Percentiles rank a stretch among this genome's conserved stretches.
Evolutionary conservation across 306 rosid species (phyloP).

Genomic region (Cicer arietinum): DNA sequence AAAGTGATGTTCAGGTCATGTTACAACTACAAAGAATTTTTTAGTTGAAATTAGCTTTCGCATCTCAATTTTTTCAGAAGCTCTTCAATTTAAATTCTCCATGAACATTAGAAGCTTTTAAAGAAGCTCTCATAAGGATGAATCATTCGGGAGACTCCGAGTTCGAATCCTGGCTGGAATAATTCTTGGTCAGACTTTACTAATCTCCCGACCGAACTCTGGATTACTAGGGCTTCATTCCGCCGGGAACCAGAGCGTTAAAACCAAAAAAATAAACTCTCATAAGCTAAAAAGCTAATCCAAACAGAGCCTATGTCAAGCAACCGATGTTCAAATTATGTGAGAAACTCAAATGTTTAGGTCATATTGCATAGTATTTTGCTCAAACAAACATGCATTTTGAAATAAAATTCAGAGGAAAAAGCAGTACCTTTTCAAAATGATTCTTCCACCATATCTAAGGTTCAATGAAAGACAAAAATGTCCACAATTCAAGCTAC

Average conservation of each 20-base stretch:
- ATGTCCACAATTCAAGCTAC: slow-evolving; percentile 36
- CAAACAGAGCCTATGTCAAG: not conserved
- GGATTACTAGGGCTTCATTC: too few relatives aligned
- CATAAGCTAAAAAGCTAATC: not conserved
- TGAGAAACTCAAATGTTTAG: slow-evolving; percentile 20
- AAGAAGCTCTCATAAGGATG: not conserved
- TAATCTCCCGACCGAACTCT: too few relatives aligned
- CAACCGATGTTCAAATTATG: slow-evolving; percentile 3
- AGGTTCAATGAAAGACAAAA: slow-evolving; percentile 48
- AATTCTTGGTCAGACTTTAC: not conserved
- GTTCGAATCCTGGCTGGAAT: not conserved
- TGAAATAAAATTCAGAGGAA: slow-evolving; percentile 24
- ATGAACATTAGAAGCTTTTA: not conserved
- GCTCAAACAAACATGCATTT: slow-evolving; percentile 27
- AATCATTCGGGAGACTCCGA: too few relatives aligned
- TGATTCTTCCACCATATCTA: slow-evolving; percentile 28
- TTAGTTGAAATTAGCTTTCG: not conserved
- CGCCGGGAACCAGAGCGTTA: too few relatives aligned
- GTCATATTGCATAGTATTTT: not conserved
- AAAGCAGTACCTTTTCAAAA: slow-evolving; percentile 49
- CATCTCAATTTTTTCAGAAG: not conserved
- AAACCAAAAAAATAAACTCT: not conserved
- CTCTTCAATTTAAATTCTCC: not conserved
- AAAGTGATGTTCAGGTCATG: not conserved
- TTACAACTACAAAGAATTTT: not conserved